A percentile compares a stretch with the other conserved stretches of the same genome.
Evolutionary conservation across 2,329 filamentous ascomycete species (phyloP).

Genomic region (Septoria linicola): DNA sequence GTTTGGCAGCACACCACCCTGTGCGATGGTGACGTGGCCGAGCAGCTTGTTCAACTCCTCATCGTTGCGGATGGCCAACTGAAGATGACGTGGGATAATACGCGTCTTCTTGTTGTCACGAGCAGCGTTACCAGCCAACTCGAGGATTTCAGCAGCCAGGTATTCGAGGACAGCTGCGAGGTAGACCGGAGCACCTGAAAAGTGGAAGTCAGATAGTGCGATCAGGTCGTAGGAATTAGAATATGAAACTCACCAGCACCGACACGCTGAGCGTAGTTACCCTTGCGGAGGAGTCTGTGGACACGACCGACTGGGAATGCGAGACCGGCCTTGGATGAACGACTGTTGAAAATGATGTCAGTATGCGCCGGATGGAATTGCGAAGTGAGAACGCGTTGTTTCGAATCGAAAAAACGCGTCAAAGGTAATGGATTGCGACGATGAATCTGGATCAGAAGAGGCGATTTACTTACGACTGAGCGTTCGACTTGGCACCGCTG

Average conservation of each 20-base stretch:
- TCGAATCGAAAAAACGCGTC: conserved; percentile 45
- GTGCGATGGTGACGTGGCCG: conserved; percentile 93
- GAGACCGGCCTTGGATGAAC: conserved; percentile 98
- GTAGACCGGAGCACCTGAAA: conserved; percentile 52
- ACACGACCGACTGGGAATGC: conserved; percentile 99
- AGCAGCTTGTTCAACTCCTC: conserved; percentile 99
- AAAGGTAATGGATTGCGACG: conserved; percentile 31
- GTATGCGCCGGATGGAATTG: conserved; percentile 34
- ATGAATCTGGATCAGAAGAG: conserved; percentile 12
- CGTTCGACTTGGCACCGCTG: conserved; percentile 91
- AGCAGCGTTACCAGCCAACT: conserved; percentile 95
- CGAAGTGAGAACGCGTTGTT: conserved; percentile 33
- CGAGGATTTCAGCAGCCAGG: conserved; percentile 94
- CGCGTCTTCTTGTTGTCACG: conserved; percentile 99
- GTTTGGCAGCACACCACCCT: conserved; percentile 95
- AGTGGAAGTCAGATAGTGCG: conserved; percentile 19
- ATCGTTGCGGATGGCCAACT: conserved; percentile 93
- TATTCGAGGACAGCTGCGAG: conserved; percentile 98
- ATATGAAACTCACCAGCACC: conserved; percentile 69
- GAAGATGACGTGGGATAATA: conserved; percentile 95
- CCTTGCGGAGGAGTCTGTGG: conserved; percentile 97
- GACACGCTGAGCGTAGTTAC: conserved; percentile 99
- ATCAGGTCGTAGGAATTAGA: conserved; percentile 9
- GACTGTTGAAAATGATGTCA: conserved; percentile 58
- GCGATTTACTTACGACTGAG: conserved; percentile 83